A percentile compares a stretch with the other conserved stretches of the same genome.
These are phyloP conservation scores for Penicillium crustosum DNA, from an alignment of 2,329 filamentous ascomycete species.

Conservation along the genomic window DNA sequence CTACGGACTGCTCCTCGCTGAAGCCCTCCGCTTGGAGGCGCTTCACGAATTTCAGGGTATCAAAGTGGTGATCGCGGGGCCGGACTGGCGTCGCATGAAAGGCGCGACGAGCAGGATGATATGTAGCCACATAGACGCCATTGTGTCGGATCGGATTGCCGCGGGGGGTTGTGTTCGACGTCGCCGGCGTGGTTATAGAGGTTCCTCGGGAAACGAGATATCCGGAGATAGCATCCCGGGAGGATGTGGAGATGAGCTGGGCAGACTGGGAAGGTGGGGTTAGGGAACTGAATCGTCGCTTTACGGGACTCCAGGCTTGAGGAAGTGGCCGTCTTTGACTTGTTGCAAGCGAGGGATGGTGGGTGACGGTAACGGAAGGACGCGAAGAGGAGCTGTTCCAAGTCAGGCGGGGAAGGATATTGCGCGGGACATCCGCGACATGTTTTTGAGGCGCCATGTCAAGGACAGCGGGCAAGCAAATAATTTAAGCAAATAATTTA, in stretches of 20 bases:
- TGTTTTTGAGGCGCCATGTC: constrained; percentile 45
- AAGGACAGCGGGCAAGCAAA: not conserved
- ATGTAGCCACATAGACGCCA: constrained; percentile 49
- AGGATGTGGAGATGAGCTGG: constrained; percentile 16
- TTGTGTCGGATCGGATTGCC: constrained; percentile 45
- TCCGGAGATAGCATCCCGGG: constrained; percentile 14
- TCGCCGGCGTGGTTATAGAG: constrained; percentile 16
- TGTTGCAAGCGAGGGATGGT: constrained; percentile 28
- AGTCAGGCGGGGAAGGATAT: constrained; percentile 43
- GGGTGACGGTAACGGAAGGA: constrained; percentile 31
- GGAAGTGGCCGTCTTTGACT: constrained; percentile 26
- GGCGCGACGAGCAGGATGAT: constrained; percentile 42
- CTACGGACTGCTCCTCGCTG: constrained; percentile 89
- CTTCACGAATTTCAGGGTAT: constrained; percentile 96
- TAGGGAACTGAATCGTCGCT: constrained; percentile 23
- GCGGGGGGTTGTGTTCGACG: constrained; percentile 18
- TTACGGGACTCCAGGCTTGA: constrained; percentile 24
- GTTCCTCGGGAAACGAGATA: constrained; percentile 24
- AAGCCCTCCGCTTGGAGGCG: constrained; percentile 87
- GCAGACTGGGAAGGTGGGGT: constrained; percentile 13
- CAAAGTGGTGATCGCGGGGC: constrained; percentile 86
- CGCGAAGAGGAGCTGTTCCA: constrained; percentile 42
- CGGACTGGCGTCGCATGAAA: constrained; percentile 66
- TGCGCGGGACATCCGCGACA: constrained; percentile 45
- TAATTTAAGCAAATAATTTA: not conserved